phyloP scores from a whole-genome alignment of 257 asterid species.

The Linaria vulgaris region DNA sequence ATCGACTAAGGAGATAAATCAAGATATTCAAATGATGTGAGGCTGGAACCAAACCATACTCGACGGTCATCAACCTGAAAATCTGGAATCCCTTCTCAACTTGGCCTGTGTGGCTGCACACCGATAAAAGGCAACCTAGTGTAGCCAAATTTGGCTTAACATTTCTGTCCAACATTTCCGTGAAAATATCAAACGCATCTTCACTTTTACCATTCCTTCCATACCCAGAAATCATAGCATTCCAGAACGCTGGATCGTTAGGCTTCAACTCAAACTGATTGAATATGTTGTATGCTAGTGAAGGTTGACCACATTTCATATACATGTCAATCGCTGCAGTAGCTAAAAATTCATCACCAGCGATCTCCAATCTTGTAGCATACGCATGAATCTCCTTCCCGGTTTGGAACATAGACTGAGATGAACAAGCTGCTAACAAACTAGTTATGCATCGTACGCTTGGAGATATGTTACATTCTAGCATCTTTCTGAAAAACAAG shows the following conservation, averaged over 20 bases:
- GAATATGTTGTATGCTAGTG: slow-evolving; percentile 44
- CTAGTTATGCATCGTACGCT: slow-evolving; percentile 55
- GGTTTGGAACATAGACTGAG: slow-evolving; percentile 34
- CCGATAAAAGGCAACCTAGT: slow-evolving; percentile 67
- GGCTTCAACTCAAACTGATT: slow-evolving; percentile 44
- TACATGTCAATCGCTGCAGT: slow-evolving; percentile 86
- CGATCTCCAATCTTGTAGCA: slow-evolving; percentile 40
- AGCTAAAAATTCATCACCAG: slow-evolving; percentile 48
- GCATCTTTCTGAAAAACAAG: slow-evolving; percentile 69
- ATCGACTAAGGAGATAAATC: slow-evolving; percentile 76
- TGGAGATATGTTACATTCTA: slow-evolving; percentile 42
- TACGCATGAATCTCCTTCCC: slow-evolving; percentile 78
- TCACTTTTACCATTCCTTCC: slow-evolving; percentile 65
- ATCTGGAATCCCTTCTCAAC: slow-evolving; percentile 60
- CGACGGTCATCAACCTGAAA: slow-evolving; percentile 50
- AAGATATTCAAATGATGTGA: slow-evolving; percentile 56
- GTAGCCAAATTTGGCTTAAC: slow-evolving; percentile 69
- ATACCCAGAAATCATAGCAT: slow-evolving; percentile 89
- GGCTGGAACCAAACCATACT: slow-evolving; percentile 60
- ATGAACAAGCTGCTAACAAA: slow-evolving; percentile 66
- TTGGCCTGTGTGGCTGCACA: slow-evolving; percentile 67
- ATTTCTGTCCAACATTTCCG: slow-evolving; percentile 54
- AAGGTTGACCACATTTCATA: slow-evolving; percentile 74
- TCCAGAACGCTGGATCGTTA: slow-evolving; percentile 83
- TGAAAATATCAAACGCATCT: slow-evolving; percentile 62